Conservation (phyloP, 495 filamentous ascomycete species). For the Neurospora hispaniola region DNA sequence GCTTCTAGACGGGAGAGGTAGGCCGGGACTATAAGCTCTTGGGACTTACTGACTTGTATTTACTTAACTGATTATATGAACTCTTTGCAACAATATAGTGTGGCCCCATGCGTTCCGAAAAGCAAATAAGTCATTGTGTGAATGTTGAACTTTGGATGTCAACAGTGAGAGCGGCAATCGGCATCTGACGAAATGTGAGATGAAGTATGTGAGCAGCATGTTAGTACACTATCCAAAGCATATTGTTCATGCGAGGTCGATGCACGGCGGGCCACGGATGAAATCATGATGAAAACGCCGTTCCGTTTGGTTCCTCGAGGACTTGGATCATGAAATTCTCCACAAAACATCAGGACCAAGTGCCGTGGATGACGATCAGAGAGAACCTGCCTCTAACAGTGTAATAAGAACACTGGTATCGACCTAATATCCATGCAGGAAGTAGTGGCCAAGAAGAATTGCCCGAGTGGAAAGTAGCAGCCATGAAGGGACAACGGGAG, state of each 20-base stretch:
- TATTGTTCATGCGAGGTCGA: background rate
- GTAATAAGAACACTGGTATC: background rate
- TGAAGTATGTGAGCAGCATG: background rate
- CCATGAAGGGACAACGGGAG: background rate
- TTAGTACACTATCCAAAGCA: background rate
- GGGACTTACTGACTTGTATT: background rate
- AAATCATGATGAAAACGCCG: background rate
- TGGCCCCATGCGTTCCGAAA: background rate
- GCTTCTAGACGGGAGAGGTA: background rate
- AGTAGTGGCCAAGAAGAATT: background rate
- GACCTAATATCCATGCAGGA: background rate
- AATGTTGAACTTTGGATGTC: background rate
- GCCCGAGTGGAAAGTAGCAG: background rate
- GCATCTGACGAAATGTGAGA: background rate
- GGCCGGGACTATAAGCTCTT: background rate
- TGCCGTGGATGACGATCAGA: background rate
- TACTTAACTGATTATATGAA: background rate
- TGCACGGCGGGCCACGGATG: background rate
- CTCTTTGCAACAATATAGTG: background rate
- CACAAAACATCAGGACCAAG: background rate
- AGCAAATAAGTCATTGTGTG: background rate
- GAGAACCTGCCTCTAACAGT: background rate
- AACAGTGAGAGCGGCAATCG: background rate
- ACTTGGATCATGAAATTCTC: background rate
- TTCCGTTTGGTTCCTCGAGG: background rate